Base-by-base conservation (phyloP, 768 basidiomycete species). In the Nidularia pulvinata region DNA sequence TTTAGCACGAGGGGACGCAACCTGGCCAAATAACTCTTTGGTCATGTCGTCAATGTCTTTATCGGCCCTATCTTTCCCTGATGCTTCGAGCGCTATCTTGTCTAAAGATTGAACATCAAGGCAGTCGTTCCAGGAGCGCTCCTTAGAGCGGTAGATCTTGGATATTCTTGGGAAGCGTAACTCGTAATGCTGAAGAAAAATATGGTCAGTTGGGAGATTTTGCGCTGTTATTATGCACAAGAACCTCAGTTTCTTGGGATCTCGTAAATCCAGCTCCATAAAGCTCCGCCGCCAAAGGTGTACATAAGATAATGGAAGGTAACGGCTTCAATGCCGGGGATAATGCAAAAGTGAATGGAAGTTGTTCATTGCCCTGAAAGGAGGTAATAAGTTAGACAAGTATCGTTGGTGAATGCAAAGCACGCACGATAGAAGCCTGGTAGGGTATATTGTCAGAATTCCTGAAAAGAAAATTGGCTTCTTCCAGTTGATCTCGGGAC, bases 191-290 rank as follows among this genome's bases (percentile, higher is more conserved):
- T 93, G 55, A 11, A 43, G 25, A 30, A 30, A 30, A 30, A 30
- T 4, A 30, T 30, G 25, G 25, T 30, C 25, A 30, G 25, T 30
- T 30, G 25, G 25, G 25, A 30, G 25, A 30, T 30, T 30, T 4
- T 30, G 25, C 4, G 25, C 25, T 3, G 25, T 30, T 30, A 4
- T 30, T 30, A 30, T 30, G 25, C 4, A 30, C 25, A 30, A 30
- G 25, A 30, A 30, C 25, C 25, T 30, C 25, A 30, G 4, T 30
- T 30, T 30, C 25, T 30, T 30, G 25, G n/a, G 84, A 69, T 63
- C 89, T 91, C 33, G 87, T 88, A 61, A 93, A 95, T 1, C 93
- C 89, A 4, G 89, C 93, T 10, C 93, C 93, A 55, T 82, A 85
- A 4, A 95, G 61, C 60, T 94, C 92, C 2, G 78, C 84, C 4